Base-by-base conservation (phyloP, 2,329 filamentous ascomycete species). In the Chaetomiaceae sp. region DNA sequence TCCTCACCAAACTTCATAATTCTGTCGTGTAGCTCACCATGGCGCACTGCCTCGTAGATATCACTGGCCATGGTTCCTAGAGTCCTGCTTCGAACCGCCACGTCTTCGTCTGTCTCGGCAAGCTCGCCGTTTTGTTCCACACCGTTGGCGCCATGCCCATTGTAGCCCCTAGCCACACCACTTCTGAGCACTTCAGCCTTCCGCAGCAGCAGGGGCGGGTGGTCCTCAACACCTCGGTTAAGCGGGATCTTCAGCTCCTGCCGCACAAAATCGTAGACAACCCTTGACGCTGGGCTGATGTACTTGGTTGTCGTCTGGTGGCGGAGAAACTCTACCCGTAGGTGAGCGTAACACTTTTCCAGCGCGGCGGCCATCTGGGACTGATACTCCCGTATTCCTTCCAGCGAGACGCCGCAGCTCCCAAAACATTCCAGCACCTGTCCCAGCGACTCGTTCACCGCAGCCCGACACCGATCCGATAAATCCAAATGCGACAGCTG, bases 1-100 rank as follows among this genome's bases (percentile, higher is more conserved):
- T 85, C 74, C 81, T 85, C 86, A 64, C 85, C 82, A 69, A 87
- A 84, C 66, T 80, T 76, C 46, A 86, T 74, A 48, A 88, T 81
- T 61, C 86, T 86, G 67, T 86, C 82, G 67, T 86, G 85, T 64
- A 85, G 73, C 81, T 84, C 87, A 56, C 81, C 69, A 63, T 85
- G 81, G 62, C 87, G 75, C 58, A 89, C 79, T 64, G 86, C 85
- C 64, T 82, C 79, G 63, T 86, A 80, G 50, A 88, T 74, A 40
- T 82, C 78, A 64, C 82, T 83, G 34, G 84, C 83, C 52, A 85
- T 82, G 4, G 84, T 84, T 52, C 85, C 85, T 68, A 65, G 51
- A 3, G 57, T 63, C 45, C 38, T 48, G 9, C 32, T 83, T 84
- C 67, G 85, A 80, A 69, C 80, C 85, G 29, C 9, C 85, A 78